phyloP scores from a whole-genome alignment of 1,139 yeast species.

The Yamadazyma jaroonii region DNA sequence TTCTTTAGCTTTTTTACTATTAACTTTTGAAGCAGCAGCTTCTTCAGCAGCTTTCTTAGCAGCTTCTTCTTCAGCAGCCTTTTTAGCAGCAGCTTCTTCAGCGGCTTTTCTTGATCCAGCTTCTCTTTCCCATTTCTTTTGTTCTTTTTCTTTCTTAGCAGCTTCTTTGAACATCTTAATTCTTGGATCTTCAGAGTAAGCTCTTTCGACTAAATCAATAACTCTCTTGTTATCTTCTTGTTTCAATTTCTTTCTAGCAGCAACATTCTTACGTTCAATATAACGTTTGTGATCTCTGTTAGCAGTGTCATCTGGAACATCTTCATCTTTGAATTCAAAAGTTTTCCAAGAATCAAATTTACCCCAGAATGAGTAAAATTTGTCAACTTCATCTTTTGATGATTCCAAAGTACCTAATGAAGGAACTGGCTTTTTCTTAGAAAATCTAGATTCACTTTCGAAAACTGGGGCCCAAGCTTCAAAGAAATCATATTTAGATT shows the following conservation, averaged over 20 bases:
- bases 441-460: constrained; percentile 86
- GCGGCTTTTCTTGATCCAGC: constrained; percentile 97
- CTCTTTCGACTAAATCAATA: constrained; percentile 84
- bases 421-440: constrained; percentile 89
- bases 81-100: constrained; percentile 71
- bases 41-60: constrained; percentile 79
- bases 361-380: constrained; percentile 89
- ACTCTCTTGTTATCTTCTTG: constrained; percentile 94
- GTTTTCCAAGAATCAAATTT: constrained; percentile 98
- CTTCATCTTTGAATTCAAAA: constrained; percentile 97
- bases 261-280: constrained; percentile 94
- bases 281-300: constrained; percentile 99
- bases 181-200: constrained; percentile 89
- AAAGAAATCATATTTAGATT: constrained; percentile 70
- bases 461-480: constrained; percentile 94
- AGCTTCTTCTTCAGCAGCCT: constrained; percentile 76
- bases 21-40: constrained; percentile 87
- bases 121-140: constrained; percentile 95
- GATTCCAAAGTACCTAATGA: constrained; percentile 66
- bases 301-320: constrained; percentile 98
- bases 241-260: constrained; percentile 96
- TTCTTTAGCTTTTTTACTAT: constrained; percentile 88
- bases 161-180: constrained; percentile 89
- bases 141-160: constrained; percentile 93
- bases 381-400: constrained; percentile 80